Evolutionary conservation across 2,329 filamentous ascomycete species (phyloP).

Genomic region (Delphinella strobiligena): DNA sequence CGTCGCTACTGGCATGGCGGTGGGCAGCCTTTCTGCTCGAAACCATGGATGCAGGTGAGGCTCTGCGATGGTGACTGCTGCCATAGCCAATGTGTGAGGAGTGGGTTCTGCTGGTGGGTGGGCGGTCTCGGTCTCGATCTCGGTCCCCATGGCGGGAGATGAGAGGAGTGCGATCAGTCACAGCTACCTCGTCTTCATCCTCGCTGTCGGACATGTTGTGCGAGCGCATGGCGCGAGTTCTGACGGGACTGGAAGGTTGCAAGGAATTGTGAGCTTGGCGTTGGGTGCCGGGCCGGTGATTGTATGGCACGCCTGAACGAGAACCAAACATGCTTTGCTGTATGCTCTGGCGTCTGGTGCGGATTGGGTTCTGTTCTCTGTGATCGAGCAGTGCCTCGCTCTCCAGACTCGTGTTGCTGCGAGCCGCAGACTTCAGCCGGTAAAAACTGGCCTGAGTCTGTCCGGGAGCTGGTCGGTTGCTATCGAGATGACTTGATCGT

Average conservation of each 20-base stretch:
- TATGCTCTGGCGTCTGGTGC: slow-evolving; percentile 32
- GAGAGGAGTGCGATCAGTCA: slow-evolving; percentile 44
- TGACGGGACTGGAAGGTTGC: slow-evolving; percentile 6
- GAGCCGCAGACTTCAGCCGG: slow-evolving; percentile 39
- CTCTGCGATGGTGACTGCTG: slow-evolving; percentile 9
- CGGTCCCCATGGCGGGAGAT: slow-evolving; percentile 31
- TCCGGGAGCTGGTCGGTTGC: slow-evolving; percentile 18
- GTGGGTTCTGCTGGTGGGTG: slow-evolving; percentile 14
- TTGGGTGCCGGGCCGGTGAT: slow-evolving; percentile 4
- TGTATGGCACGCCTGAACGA: slow-evolving; percentile 2
- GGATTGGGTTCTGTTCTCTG: slow-evolving; percentile 27
- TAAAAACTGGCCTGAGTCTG: slow-evolving; percentile 39
- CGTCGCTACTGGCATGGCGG: slow-evolving; percentile 9
- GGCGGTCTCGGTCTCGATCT: slow-evolving; percentile 20
- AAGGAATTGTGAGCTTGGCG: slow-evolving; percentile 7
- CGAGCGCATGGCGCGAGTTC: slow-evolving; percentile 7
- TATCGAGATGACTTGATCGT: slow-evolving; percentile 28
- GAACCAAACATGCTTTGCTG: slow-evolving; percentile 20
- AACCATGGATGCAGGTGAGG: slow-evolving; percentile 13
- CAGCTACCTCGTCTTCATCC: slow-evolving; percentile 32
- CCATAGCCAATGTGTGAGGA: slow-evolving; percentile 9
- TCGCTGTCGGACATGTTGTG: background rate
- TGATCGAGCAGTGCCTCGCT: slow-evolving; percentile 84
- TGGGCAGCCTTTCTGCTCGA: slow-evolving; percentile 13
- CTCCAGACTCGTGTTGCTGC: slow-evolving; percentile 78